These are phyloP conservation scores for Ogataea kodamae DNA, from an alignment of 805 yeast genomes.

Conservation along the genomic window DNA sequence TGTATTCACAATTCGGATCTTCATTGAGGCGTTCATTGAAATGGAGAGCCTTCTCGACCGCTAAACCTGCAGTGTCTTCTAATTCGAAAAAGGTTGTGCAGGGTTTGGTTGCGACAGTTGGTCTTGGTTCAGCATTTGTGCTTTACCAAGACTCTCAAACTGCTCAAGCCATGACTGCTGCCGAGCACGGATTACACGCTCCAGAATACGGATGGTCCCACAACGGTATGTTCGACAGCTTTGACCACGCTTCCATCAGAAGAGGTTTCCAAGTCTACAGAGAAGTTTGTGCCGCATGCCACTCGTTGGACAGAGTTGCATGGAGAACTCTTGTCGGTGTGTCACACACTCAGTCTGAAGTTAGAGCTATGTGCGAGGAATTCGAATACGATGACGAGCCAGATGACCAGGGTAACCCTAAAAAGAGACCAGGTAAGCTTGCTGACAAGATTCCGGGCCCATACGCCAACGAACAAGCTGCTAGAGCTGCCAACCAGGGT, in stretches of 20 bases:
- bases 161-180: conserved; percentile 96
- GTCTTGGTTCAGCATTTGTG: conserved; percentile 76
- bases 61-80: conserved; percentile 33
- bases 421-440: conserved; percentile 96
- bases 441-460: conserved; percentile 95
- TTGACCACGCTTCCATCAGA: conserved; percentile 93
- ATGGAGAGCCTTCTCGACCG: conserved; percentile 36
- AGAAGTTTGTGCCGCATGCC: conserved; percentile 99
- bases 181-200: conserved; percentile 98
- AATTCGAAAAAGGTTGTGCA: conserved; percentile 48
- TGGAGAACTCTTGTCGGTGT: conserved; percentile 99
- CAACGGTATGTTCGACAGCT: conserved; percentile 84
- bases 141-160: conserved; percentile 80
- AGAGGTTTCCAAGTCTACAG: conserved; percentile 99
- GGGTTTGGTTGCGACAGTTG: conserved; percentile 69
- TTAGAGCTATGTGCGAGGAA: conserved; percentile 90
- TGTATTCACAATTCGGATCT: conserved; percentile 36
- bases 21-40: conserved; percentile 34
- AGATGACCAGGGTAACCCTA: conserved; percentile 94
- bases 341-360: conserved; percentile 87
- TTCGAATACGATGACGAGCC: conserved; percentile 97
- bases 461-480: conserved; percentile 97
- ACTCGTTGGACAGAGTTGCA: conserved; percentile 92
- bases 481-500: conserved; percentile 99
- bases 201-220: conserved; percentile 94